Evolutionary conservation across 495 filamentous ascomycete genomes (phyloP).

Genomic region (Trichoderma parareesei): DNA sequence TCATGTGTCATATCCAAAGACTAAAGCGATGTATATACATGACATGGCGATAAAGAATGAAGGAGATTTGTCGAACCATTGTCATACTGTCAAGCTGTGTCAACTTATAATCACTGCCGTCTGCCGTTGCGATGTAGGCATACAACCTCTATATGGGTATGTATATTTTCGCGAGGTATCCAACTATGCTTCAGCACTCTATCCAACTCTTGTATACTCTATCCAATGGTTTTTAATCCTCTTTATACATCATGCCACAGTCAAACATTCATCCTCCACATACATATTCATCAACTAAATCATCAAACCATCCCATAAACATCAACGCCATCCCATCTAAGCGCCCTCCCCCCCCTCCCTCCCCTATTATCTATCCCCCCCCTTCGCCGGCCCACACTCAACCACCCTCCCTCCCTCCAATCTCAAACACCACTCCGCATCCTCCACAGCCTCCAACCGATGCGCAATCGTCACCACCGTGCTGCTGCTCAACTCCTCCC

Average conservation of each 20-base stretch:
- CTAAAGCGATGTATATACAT: too few species aligned
- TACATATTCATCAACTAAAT: background rate
- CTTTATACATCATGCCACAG: too few species aligned
- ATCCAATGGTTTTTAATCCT: too few species aligned
- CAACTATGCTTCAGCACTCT: background rate
- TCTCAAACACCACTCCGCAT: constrained; percentile 65
- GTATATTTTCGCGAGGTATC: too few species aligned
- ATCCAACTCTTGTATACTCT: background rate
- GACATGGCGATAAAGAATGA: too few species aligned
- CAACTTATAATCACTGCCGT: too few species aligned
- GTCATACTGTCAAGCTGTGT: too few species aligned
- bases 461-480: constrained; percentile 87
- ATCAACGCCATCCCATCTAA: background rate
- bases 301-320: background rate
- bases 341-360: background rate
- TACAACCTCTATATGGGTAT: too few species aligned
- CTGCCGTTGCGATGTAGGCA: too few species aligned
- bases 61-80: too few species aligned
- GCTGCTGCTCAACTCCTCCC: constrained; percentile 65
- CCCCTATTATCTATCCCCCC: background rate
- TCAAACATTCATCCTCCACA: background rate
- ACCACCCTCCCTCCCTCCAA: constrained; percentile 56
- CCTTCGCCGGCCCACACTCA: constrained; percentile 14
- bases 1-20: too few species aligned
- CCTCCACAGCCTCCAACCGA: constrained; percentile 68